These are phyloP conservation scores for Ophiosphaerella herpotricha DNA, from an alignment of 2,329 filamentous ascomycete genomes.

Conservation along the genomic window DNA sequence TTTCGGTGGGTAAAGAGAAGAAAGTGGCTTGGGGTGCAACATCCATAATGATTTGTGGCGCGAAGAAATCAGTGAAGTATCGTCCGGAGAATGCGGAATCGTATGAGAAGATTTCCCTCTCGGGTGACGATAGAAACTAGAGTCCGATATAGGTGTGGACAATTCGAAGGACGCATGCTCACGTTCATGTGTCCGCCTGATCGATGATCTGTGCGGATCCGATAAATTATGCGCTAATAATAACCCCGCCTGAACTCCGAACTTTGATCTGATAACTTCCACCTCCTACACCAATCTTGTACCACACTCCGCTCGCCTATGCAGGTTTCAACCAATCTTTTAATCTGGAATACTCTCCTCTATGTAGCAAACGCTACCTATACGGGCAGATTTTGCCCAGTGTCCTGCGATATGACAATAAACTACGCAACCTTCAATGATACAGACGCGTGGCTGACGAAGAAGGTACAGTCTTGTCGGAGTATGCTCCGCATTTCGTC, in stretches of 20 bases:
- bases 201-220: conserved; percentile 10
- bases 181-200: too few species aligned
- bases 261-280: conserved; percentile 7
- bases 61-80: background rate
- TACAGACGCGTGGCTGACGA: conserved; percentile 29
- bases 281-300: conserved; percentile 4
- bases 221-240: conserved; percentile 23
- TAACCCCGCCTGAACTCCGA: conserved; percentile 17
- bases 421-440: conserved; percentile 41
- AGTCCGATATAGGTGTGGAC: too few species aligned
- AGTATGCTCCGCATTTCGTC: conserved; percentile 31
- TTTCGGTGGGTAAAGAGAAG: conserved; percentile 43
- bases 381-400: conserved; percentile 33
- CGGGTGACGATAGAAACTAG: too few species aligned
- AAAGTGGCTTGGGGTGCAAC: conserved; percentile 9
- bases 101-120: too few species aligned
- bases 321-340: conserved; percentile 15
- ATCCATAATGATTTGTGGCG: conserved; percentile 1
- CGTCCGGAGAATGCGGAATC: too few species aligned
- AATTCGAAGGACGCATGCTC: too few species aligned
- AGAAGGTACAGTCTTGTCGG: conserved; percentile 32
- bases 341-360: conserved; percentile 5
- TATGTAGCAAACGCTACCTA: conserved; percentile 18
- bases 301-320: conserved; percentile 19
- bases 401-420: conserved; percentile 34